Evolutionary conservation across 2,329 filamentous ascomycete species (phyloP), one percentile per base, ranked within the genome.

Genomic region (Hysterium pulicare): DNA sequence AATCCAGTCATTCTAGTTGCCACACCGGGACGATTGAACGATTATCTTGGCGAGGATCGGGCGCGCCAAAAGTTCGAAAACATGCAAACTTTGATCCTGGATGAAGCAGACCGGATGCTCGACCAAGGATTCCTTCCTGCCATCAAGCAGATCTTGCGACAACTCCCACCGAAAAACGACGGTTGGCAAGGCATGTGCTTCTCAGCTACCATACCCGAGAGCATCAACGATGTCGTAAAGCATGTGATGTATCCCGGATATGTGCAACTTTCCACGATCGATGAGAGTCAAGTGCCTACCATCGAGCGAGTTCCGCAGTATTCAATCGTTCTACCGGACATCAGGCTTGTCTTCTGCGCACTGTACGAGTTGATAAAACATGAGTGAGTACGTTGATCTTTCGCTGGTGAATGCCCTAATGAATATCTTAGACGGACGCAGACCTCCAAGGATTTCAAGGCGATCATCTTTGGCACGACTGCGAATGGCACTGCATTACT

Each of bases 91-190:
- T 54, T 74, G n/a, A 65, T 74, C 19, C 58, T 72, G 2, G 69
- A 73, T 26, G 62, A 64, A 38, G 64, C 62, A 16, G 71, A 75
- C 40, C 63, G 71, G 38, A 73, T 73, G 46, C 66, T 79, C 16
- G 71, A 78, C 31, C 61, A 72, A 39, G 77, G 78, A 19, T 80
- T 80, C 50, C 64, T 77, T 20, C 69, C 71, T 9, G 75, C 73
- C 17, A 71, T 80, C 42, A 73, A 72, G 51, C 66, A 72, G 38
- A 77, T 81, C 24, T 65, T 79, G 22, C 63, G 61, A 17, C 65
- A 68, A 24, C 69, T 81, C 33, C 77, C 77, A 8, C 64, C 71
- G 5, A 79, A 78, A 65, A 66, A 56, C 42, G 51, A 61, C 5
- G 72, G 71, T 39, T 72, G 71, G 69, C 71, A 74, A 47, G 74